Base-by-base conservation (phyloP, 1,284 basidiomycete genomes). In the Ceratobasidium sp. region DNA sequence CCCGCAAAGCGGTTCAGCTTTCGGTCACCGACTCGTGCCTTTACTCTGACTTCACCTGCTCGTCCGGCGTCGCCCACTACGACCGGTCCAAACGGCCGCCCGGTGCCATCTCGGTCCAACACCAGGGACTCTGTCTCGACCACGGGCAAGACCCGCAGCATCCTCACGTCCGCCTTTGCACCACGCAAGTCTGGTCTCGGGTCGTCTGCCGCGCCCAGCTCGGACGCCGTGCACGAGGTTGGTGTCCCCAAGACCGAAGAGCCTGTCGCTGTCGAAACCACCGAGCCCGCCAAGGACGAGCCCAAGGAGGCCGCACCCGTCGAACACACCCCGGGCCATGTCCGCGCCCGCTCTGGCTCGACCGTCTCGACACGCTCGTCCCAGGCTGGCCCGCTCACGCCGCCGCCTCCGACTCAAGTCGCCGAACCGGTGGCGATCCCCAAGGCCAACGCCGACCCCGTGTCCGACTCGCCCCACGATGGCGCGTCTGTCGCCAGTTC, bases 401-500 rank as follows among this genome's bases (percentile, higher is more conserved):
- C 69, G 41, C 69, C 69, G 19, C 58, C 46, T 6, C n/a, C 39
- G 29, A 41, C 16, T 24, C 68, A 58, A 22, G 22, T 49, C 24
- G 58, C 58, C 46, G 69, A 73, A 48, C 69, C 69, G 14, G 34
- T 48, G 3, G 3, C 58, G 19, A 62, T 62, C 27, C 29, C 69
- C 69, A 73, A 73, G 58, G 46, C 69, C 16, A 58, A 73, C 8
- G 62, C 43, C 16, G 69, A 73, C 43, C 68, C 54, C 34, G 13
- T 31, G 11, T 16, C 69, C 34, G 69, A 73, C 43, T 71, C 68
- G 46, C 58, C 69, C 9, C 69, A 62, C 43, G 69, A 73, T n/a
- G 69, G 69, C n/a, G 58, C 69, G 14, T 73, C 69, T 14, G 34
- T 73, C 34, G 69, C 58, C 34, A 59, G 54, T 19, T 73, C 69